A percentile compares a stretch with the other conserved stretches of the same genome.
Conservation (phyloP, 2,329 filamentous ascomycete genomes). For the Geosmithia morbida region DNA sequence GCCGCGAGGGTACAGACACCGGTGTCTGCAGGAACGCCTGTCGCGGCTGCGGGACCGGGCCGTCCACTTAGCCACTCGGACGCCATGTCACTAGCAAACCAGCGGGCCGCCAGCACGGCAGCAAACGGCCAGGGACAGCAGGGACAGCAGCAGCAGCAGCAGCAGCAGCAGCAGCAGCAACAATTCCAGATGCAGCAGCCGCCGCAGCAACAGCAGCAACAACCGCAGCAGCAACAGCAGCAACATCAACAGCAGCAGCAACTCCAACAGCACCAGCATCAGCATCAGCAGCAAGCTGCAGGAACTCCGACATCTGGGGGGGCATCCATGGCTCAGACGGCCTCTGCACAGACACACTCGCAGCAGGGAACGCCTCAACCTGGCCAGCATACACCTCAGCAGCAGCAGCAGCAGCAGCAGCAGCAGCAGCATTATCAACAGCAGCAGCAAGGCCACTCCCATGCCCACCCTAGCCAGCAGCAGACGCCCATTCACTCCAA, state of each 20-base stretch:
- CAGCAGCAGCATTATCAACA: slow-evolving; percentile 8
- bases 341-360: slow-evolving; percentile 3
- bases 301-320: slow-evolving; percentile 7
- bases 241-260: not conserved
- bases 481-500: slow-evolving; percentile 37
- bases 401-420: slow-evolving; percentile 9
- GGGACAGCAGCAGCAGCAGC: slow-evolving; percentile 7
- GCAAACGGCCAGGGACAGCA: slow-evolving; percentile 6
- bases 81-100: slow-evolving; percentile 5
- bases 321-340: slow-evolving; percentile 2
- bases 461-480: slow-evolving; percentile 32
- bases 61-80: slow-evolving; percentile 5
- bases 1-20: slow-evolving; percentile 1
- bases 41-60: slow-evolving; percentile 1
- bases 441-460: slow-evolving; percentile 25
- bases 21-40: not conserved
- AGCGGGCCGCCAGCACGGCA: slow-evolving; percentile 7
- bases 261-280: not conserved
- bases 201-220: not conserved
- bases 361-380: slow-evolving; percentile 6
- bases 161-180: slow-evolving; percentile 10
- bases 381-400: slow-evolving; percentile 7
- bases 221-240: not conserved
- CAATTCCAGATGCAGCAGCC: slow-evolving; percentile 6
- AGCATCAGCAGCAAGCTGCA: slow-evolving; percentile 5